Evolutionary conservation across 2,329 filamentous ascomycete genomes (phyloP), one percentile per base, ranked within the genome.

Genomic region (Aureobasidium sp.): DNA sequence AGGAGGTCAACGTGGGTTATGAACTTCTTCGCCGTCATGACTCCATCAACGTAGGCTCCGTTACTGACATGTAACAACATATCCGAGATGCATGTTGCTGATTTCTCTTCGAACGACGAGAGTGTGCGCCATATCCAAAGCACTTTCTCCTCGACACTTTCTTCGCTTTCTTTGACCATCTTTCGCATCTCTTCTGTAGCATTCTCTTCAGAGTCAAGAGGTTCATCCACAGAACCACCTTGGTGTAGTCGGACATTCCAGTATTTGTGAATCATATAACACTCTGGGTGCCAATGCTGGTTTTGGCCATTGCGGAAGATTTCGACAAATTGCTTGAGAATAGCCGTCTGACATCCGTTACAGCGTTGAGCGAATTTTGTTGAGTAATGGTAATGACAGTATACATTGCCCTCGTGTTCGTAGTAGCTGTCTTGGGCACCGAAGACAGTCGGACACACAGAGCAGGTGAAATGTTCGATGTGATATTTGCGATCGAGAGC

Each of bases 251-350:
- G 87, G 64, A 99, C 94, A 72, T 97, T 99, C 94, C 94, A 99
- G 76, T 97, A 99, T 72, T 99, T 99, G 78, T 99, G 94, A 66
- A 99, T 99, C 94, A 99, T 99, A 76, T 99, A 99, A 76, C 94
- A 99, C 76, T 99, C 94, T 1, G 94, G 94, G 73, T 99, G 94
- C 94, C 94, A 99, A 74, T 99, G 94, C 72, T 99, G 94, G 72
- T 97, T 97, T 73, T 96, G 90, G 1, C 93, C 93, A 75, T 97
- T 97, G 68, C 94, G 88, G 76, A 92, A 99, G 65, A 99, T 97
- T 75, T 99, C 94, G 64, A 99, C 94, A 74, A 99, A 99, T 74
- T 99, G 94, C 78, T 99, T 99, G 47, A 99, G 80, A 66, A 99
- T 99, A 58, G 94, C 91, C 2, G 93, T 97, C 71, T 96, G 91